Evolutionary conservation across 1,284 basidiomycete species (phyloP), one percentile per base, ranked within the genome.

Genomic region (Inonotus obliquus): DNA sequence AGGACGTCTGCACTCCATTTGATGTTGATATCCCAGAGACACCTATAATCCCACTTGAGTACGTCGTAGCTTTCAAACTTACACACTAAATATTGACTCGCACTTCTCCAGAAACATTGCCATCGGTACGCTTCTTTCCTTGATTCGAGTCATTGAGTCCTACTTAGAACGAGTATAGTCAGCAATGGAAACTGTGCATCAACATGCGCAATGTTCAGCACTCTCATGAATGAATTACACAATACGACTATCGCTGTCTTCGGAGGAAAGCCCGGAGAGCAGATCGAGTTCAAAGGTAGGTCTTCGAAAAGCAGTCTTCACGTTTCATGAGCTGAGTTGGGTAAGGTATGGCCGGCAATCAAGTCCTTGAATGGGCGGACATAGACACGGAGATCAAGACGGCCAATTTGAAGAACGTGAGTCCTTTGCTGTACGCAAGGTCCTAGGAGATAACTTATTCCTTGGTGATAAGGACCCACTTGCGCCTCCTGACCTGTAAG

Each of bases 361-460:
- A 86, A 66, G 85, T 87, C 0, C 67, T 87, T 11, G 84, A 86
- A 65, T 88, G 84, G 83, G 66, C 73, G 9, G 82, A 86, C 65
- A 72, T 88, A 47, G 84, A 86, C 65, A 78, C 79, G 6, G 84
- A 86, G 68, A 81, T 86, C 67, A 85, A 85, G 77, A 84, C 84
- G 1, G 82, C 83, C 35, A 78, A 79, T 29, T 65, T 86, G 57
- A 79, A 85, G 68, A 70, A 79, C 65, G 83, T 84, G 64, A 69
- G 81, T 74, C 9, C 4, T 49, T 55, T 47, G 11, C 19, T 44
- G 41, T 44, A 2, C 17, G 10, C 41, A 1, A 21, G 7, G 1
- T 17, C 19, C 41, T 6, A 7, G 11, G 13, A 44, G 17, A 44
- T 2, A 7, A 4, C 41, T 44, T n/a, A n/a, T n/a, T 44, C 17